Evolutionary conservation across 257 asterid genomes (phyloP).

Genomic region (Ilex asprella): DNA sequence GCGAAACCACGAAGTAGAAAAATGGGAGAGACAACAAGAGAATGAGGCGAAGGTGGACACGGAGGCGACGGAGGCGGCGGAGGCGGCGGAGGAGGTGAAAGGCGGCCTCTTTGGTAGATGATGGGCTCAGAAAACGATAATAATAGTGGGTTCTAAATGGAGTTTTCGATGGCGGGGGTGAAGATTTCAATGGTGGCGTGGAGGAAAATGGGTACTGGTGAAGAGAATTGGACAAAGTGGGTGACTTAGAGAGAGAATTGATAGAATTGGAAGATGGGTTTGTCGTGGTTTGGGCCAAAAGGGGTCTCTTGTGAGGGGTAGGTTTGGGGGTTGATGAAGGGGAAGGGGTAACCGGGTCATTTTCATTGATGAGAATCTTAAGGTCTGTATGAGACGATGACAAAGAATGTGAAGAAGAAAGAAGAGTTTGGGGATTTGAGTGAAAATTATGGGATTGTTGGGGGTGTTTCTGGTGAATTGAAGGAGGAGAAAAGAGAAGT

Average conservation of each 20-base stretch:
- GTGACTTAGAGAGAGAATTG: constrained; percentile 43
- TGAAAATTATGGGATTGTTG: constrained; percentile 24
- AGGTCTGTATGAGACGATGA: constrained; percentile 19
- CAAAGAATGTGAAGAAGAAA: constrained; percentile 15
- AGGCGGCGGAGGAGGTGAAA: constrained; percentile 41
- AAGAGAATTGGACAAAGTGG: constrained; percentile 51
- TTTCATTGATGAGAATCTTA: constrained; percentile 36
- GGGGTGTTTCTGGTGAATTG: constrained; percentile 49
- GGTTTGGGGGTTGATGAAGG: constrained; percentile 29
- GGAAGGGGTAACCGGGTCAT: constrained; percentile 43
- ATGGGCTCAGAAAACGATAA: constrained; percentile 43
- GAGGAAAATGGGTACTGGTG: constrained; percentile 41
- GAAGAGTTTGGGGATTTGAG: background rate
- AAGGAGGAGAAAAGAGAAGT: constrained; percentile 36
- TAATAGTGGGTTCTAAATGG: constrained; percentile 26
- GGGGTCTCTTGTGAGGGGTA: constrained; percentile 69
- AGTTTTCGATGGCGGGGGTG: background rate
- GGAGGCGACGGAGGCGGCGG: constrained; percentile 62
- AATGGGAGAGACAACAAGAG: constrained; percentile 22
- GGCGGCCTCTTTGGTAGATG: background rate
- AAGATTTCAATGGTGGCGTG: constrained; percentile 16
- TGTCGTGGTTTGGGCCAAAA: constrained; percentile 23
- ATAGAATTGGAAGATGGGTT: constrained; percentile 23
- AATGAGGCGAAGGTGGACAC: constrained; percentile 29
- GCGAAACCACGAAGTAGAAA: constrained; percentile 26